These are phyloP conservation scores for Citrus hindsii DNA, from an alignment of 345 rosid genomes.

Conservation along the genomic window DNA sequence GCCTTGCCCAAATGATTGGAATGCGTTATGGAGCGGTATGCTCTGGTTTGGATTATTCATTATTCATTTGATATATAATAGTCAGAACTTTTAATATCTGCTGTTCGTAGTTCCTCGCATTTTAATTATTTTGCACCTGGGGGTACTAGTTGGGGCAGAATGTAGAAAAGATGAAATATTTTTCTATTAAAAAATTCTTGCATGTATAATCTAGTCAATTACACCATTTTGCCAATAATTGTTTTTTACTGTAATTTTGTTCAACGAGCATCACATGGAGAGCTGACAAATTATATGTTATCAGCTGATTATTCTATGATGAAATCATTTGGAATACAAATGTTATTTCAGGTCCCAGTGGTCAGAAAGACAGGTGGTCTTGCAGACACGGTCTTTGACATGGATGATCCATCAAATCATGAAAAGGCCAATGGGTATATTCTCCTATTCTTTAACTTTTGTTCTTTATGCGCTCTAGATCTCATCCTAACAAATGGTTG, in stretches of 20 bases:
- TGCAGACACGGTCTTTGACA: constrained; percentile 56
- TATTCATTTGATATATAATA: neutral
- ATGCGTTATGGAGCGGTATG: constrained; percentile 61
- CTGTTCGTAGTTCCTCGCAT: neutral
- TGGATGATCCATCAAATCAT: constrained; percentile 38
- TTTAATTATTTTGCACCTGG: neutral
- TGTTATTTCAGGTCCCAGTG: constrained; percentile 41
- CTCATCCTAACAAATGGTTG: neutral
- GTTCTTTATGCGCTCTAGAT: neutral
- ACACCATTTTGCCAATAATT: neutral
- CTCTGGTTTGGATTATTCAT: constrained; percentile 1
- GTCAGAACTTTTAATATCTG: neutral
- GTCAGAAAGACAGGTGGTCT: constrained; percentile 68
- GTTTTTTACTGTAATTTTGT: neutral
- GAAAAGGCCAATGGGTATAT: constrained; percentile 52
- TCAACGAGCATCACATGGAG: neutral
- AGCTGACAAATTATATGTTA: neutral
- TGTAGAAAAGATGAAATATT: neutral
- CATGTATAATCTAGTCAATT: neutral
- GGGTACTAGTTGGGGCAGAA: neutral
- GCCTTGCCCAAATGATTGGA: constrained; percentile 66
- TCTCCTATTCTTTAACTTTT: neutral
- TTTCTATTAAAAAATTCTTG: neutral
- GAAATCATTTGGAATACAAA: constrained; percentile 2
- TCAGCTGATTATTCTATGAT: neutral